Percentiles rank a stretch among this genome's conserved stretches.
Evolutionary conservation across 2,329 filamentous ascomycete genomes (phyloP).

Genomic region (Fusarium nanum): DNA sequence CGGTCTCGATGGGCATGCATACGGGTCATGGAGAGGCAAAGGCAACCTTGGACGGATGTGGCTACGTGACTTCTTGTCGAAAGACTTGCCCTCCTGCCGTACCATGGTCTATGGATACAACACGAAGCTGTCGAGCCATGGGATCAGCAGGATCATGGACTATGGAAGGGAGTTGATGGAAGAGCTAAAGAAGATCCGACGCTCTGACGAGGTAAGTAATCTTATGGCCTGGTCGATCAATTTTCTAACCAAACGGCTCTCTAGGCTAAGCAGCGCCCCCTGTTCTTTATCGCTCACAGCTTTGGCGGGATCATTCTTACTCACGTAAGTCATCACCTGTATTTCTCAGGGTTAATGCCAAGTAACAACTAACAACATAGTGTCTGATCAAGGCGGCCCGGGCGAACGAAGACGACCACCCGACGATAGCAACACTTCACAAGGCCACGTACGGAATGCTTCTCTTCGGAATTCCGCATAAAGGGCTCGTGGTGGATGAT

Average conservation of each 20-base stretch:
- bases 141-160: too few relatives aligned
- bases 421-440: not conserved
- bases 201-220: too few relatives aligned
- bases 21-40: not conserved
- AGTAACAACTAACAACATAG: too few relatives aligned
- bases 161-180: too few relatives aligned
- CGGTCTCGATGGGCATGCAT: not conserved
- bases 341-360: too few relatives aligned
- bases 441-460: not conserved
- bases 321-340: not conserved
- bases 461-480: not conserved
- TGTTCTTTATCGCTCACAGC: not conserved
- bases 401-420: not conserved
- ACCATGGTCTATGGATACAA: constrained; percentile 2
- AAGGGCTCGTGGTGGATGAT: not conserved
- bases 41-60: not conserved
- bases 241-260: accelerated
- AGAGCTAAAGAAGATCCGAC: too few relatives aligned
- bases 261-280: not conserved
- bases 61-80: not conserved
- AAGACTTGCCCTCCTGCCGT: not conserved
- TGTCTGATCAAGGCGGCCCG: not conserved
- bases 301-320: constrained; percentile 5
- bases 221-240: too few relatives aligned
- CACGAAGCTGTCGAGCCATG: not conserved